Evolutionary conservation across 495 filamentous ascomycete genomes (phyloP), one percentile per base, ranked within the genome.

Genomic region (Penicillium egyptiacum): DNA sequence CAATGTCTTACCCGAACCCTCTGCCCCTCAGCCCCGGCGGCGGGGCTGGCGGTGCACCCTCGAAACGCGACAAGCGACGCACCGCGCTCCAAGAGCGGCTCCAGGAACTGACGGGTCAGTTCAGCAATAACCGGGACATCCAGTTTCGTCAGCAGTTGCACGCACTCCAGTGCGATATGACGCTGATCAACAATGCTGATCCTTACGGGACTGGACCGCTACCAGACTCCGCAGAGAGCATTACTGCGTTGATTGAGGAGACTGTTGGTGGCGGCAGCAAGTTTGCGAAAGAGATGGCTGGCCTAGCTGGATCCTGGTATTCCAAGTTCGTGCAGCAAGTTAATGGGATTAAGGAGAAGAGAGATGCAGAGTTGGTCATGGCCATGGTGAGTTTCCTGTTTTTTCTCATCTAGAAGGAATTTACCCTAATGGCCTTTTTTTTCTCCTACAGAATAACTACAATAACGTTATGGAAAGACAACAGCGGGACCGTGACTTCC

Each of bases 51-150:
- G 65, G 68, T 7, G 69, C 66, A 70, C 81, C 55, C 30, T 90
- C 92, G 4, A 98, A 98, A 78, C 83, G 90, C 63, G 92, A 98
- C 77, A 94, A 96, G 68, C 84, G 89, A 57, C 87, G 92, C 52
- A 88, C 87, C 56, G 80, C 83, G 49, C 81, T 98, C 50, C 79
- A 83, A 28, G 92, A 96, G 37, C 86, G 87, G 31, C 81, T 96
- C 23, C 77, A 80, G 19, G 81, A 86, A 44, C 83, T 97, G 60
- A 85, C 86, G 23, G 83, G 83, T 49, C 83, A 85, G 57, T 92
- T 96, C 75, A 81, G 83, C 53, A 85, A 88, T 53, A 90, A 96
- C 66, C 85, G 89, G 50, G 91, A 96, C 66, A 76, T 79, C 43
- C 82, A 92, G 62, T 98, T 95, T 73, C 88, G 91, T 50, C 88